Evolutionary conservation across 805 yeast genomes (phyloP).

Genomic region (Sugiyamaella marilandica): DNA sequence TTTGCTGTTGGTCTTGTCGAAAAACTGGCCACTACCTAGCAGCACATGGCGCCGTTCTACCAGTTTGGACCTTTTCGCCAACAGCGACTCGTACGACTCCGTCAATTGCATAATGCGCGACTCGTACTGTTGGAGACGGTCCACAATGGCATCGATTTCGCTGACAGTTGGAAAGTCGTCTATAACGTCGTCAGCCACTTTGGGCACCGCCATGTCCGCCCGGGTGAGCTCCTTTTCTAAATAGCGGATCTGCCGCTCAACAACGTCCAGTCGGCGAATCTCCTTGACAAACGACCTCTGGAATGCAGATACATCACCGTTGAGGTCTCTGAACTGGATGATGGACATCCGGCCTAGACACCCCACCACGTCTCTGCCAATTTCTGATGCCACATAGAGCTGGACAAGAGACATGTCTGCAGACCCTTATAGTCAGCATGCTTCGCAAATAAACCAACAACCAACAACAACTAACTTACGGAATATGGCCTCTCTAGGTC

Average conservation of each 20-base stretch:
- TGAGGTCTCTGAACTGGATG: constrained; percentile 85
- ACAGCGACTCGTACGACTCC: constrained; percentile 60
- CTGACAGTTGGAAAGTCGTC: constrained; percentile 39
- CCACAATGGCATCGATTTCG: constrained; percentile 65
- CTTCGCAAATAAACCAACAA: neutral
- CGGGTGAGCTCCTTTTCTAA: constrained; percentile 28
- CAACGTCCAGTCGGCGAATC: constrained; percentile 72
- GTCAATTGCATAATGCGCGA: constrained; percentile 64
- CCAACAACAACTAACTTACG: constrained; percentile 22
- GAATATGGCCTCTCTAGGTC: constrained; percentile 22
- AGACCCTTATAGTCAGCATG: constrained; percentile 47
- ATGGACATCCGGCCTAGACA: constrained; percentile 77
- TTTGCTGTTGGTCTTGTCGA: constrained; percentile 35
- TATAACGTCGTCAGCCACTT: constrained; percentile 2
- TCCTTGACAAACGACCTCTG: constrained; percentile 88
- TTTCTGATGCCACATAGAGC: constrained; percentile 83
- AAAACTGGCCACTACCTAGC: constrained; percentile 44
- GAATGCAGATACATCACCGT: constrained; percentile 69
- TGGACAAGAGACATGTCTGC: constrained; percentile 97
- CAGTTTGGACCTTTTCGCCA: constrained; percentile 54
- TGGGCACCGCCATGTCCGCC: constrained; percentile 26
- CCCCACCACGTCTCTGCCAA: constrained; percentile 76
- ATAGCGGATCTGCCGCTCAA: constrained; percentile 67
- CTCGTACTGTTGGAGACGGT: constrained; percentile 61
- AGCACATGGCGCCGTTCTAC: constrained; percentile 66